Conservation (phyloP, 257 asterid genomes). For the Marsdenia floribunda region DNA sequence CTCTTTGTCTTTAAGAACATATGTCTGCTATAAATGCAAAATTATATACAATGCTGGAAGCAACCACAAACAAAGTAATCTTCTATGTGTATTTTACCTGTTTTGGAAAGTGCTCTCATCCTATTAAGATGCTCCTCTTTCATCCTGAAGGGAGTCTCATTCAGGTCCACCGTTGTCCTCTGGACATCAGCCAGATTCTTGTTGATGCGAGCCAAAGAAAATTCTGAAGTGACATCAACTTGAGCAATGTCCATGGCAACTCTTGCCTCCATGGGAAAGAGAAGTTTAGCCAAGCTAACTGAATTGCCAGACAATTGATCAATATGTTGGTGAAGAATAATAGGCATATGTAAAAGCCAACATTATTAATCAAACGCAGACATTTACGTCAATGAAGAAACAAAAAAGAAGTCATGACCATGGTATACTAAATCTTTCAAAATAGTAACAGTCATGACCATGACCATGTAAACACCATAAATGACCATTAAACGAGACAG, state of each 20-base stretch:
- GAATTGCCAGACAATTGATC: slow-evolving; percentile 19
- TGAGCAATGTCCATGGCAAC: slow-evolving; percentile 98
- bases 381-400: not conserved
- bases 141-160: slow-evolving; percentile 85
- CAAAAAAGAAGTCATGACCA: not conserved
- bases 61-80: slow-evolving; percentile 6
- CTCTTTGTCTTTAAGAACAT: not conserved
- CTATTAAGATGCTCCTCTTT: slow-evolving; percentile 83
- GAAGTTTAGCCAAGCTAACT: slow-evolving; percentile 83
- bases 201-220: slow-evolving; percentile 37
- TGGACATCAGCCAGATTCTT: slow-evolving; percentile 36
- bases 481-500: not conserved
- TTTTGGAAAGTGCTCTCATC: slow-evolving; percentile 90
- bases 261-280: slow-evolving; percentile 86
- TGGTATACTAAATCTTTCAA: not conserved
- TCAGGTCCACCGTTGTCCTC: slow-evolving; percentile 71
- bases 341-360: not conserved
- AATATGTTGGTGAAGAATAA: not conserved
- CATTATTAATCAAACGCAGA: not conserved
- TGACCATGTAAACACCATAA: not conserved
- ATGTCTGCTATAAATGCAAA: not conserved
- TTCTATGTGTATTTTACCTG: slow-evolving; percentile 42
- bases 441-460: not conserved
- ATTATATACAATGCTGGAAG: not conserved
- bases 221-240: slow-evolving; percentile 75